Base-by-base conservation (phyloP, 2,329 filamentous ascomycete genomes). In the Rosellinia necatrix region DNA sequence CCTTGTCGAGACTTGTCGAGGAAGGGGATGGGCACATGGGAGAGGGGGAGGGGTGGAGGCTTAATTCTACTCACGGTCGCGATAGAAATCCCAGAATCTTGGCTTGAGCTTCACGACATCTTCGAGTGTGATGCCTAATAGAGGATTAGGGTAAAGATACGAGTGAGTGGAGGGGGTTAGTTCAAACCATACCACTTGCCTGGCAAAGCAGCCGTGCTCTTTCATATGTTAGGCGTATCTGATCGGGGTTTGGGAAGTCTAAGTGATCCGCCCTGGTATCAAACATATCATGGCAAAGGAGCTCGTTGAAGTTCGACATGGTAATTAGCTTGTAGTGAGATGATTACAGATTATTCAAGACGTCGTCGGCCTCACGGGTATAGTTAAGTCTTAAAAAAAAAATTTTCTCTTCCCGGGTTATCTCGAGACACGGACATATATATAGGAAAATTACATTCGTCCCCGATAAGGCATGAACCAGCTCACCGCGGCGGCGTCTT, bases 1-100 rank as follows among this genome's bases (percentile, higher is more conserved):
- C n/a, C n/a, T n/a, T n/a, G n/a, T n/a, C n/a, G n/a, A n/a, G n/a
- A n/a, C n/a, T n/a, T n/a, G n/a, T n/a, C n/a, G n/a, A n/a, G n/a
- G n/a, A n/a, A n/a, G n/a, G n/a, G n/a, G n/a, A n/a, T n/a, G n/a
- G n/a, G n/a, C n/a, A n/a, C n/a, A n/a, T n/a, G n/a, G n/a, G n/a
- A n/a, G n/a, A n/a, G n/a, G n/a, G n/a, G n/a, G 17, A 34, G 7
- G 12, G 4, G 12, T 15, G 7, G 17, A 6, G 2, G 37, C 24
- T 17, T n/a, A 32, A 15, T 3, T 27, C 25, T 9, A 55, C 65
- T 37, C 61, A 69, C 66, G 44, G 34, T 67, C 43, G 9, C 49
- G 56, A 44, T 66, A 63, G 15, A 66, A 62, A 2, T 62, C 56
- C 64, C 66, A 70, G 44, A 69, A 71, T 8, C 60, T 65, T 17